Base-by-base conservation (phyloP, 306 rosid species). In the Senna tora region DNA sequence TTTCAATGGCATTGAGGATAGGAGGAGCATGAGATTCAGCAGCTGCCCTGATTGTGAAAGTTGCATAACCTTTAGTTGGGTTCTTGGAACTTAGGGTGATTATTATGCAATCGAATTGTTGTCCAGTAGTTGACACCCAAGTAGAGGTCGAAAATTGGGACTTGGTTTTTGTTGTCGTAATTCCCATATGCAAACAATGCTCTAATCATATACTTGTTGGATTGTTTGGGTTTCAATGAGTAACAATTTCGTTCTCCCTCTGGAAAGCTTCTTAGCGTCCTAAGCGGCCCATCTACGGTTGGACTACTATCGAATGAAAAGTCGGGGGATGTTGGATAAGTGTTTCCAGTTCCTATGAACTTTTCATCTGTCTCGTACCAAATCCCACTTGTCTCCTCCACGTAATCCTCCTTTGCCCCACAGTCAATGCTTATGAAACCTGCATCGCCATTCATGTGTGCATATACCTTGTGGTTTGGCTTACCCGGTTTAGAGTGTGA, bases 1-100 rank as follows among this genome's bases (percentile, higher is more conserved):
- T 0, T 60, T 85, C 89, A 4, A 12, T 1, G 20, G 89, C 89
- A 60, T 82, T 85, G 66, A 82, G 34, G 32, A 79, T 79, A 7
- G 84, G 84, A 15, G 82, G 86, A 64, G 80, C 70, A 9, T 58
- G 59, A 36, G 82, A 70, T 3, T 66, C 64, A 5, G 33, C 62
- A 9, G 52, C 9, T 19, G 51, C 28, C 15, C 0, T 6, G 32
- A 53, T 8, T 59, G 45, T 25, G 22, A 56, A 20, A 4, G 20
- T 9, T 28, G 17, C 13, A 19, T 2, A 9, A 19, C 57, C 30
- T 30, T 11, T 33, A 28, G 56, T 5, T 8, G 67, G 6, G 1
- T 15, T 56, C 1, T 28, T 9, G n/a, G 45, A 22, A 43, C 20
- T 30, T 9, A 55, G 2, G 17, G 75, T 0, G 5, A 19, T 0